These are phyloP conservation scores for Fraxinus dipetala DNA, from an alignment of 305 asterid genomes.

Conservation along the genomic window DNA sequence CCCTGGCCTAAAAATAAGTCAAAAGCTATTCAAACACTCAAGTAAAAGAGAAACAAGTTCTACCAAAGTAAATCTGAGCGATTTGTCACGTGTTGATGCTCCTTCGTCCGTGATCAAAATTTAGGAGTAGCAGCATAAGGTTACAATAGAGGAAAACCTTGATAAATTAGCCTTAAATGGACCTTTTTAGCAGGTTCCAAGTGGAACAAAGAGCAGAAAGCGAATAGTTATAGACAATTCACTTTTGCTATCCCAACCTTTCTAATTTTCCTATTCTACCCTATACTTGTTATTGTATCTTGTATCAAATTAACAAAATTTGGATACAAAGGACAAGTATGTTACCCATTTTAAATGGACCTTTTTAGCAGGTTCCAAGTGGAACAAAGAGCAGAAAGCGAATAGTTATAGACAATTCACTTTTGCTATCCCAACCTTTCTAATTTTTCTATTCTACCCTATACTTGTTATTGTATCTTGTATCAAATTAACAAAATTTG, in stretches of 20 bases:
- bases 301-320: not conserved
- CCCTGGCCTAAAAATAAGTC: slow-evolving; percentile 19
- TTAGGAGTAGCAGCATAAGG: not conserved
- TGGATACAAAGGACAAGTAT: slow-evolving; percentile 7
- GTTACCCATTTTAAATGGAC: not conserved
- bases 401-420: slow-evolving; percentile 1
- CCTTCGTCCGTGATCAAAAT: not conserved
- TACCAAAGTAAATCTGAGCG: slow-evolving; percentile 11
- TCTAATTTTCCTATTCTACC: not conserved
- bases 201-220: not conserved
- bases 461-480: slow-evolving; percentile 7
- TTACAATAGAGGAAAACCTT: slow-evolving; percentile 1
- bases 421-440: not conserved
- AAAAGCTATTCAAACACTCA: slow-evolving; percentile 17
- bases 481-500: slow-evolving; percentile 1
- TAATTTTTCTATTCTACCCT: not conserved
- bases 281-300: slow-evolving; percentile 6
- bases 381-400: not conserved
- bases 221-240: not conserved
- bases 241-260: not conserved
- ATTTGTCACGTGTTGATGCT: not conserved
- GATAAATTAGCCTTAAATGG: slow-evolving; percentile 2
- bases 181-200: not conserved
- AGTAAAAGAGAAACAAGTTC: not conserved
- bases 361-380: not conserved